These are phyloP conservation scores for Hypoxylon fragiforme DNA, from an alignment of 495 filamentous ascomycete genomes.

Conservation along the genomic window DNA sequence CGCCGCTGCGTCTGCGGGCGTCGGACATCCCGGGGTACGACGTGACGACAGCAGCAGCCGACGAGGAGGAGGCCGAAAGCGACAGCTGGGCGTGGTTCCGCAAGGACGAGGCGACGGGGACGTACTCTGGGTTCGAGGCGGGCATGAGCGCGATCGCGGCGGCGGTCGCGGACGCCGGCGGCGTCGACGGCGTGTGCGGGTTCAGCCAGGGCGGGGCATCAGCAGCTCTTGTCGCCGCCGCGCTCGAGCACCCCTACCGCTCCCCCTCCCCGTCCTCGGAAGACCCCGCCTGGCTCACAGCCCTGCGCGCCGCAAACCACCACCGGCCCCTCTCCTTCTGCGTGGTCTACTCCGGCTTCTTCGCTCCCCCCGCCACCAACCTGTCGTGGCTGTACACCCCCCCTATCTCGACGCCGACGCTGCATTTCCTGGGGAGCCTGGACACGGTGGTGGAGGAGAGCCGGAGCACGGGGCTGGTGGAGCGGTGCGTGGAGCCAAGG, in stretches of 20 bases:
- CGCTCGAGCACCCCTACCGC: slow-evolving; percentile 60
- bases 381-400: slow-evolving; percentile 78
- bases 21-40: slow-evolving; percentile 76
- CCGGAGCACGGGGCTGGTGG: slow-evolving; percentile 65
- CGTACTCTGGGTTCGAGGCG: slow-evolving; percentile 66
- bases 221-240: slow-evolving; percentile 60
- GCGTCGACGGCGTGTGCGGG: slow-evolving; percentile 74
- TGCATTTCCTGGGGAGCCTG: slow-evolving; percentile 81
- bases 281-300: slow-evolving; percentile 38
- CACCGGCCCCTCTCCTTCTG: slow-evolving; percentile 75
- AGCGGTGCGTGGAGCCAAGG: slow-evolving; percentile 63
- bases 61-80: slow-evolving; percentile 40
- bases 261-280: slow-evolving; percentile 51
- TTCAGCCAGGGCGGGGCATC: slow-evolving; percentile 73
- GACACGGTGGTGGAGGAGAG: slow-evolving; percentile 88
- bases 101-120: slow-evolving; percentile 59
- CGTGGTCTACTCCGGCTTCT: slow-evolving; percentile 79
- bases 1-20: slow-evolving; percentile 59
- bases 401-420: slow-evolving; percentile 70
- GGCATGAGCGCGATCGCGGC: slow-evolving; percentile 64
- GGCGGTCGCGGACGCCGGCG: slow-evolving; percentile 59
- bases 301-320: slow-evolving; percentile 47
- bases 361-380: slow-evolving; percentile 55
- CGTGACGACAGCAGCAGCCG: slow-evolving; percentile 21
- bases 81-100: slow-evolving; percentile 88